Evolutionary conservation across 164 flowering plant species (phyloP), one percentile per base, ranked within the genome.

Genomic region (Chimonanthus praecox): DNA sequence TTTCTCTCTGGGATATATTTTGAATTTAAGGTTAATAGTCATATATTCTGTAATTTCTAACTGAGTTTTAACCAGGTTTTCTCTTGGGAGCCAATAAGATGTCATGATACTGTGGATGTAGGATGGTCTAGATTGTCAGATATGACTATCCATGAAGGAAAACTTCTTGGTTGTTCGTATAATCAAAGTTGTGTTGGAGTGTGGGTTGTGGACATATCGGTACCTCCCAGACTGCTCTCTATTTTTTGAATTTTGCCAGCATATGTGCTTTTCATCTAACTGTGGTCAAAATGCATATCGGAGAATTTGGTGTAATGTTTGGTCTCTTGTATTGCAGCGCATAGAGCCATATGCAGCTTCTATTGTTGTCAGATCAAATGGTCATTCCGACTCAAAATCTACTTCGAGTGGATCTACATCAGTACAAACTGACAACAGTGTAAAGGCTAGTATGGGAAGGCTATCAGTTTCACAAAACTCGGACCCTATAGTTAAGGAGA

Each of bases 181-280:
- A 93, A 96, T 83, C 99, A 96, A 83, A 94, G 97, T 79, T 96
- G 98, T 84, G 99, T 96, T 73, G 99, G 98, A 70, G 94, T 96
- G 11, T 96, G 99, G 99, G 99, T 96, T 69, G 98, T 90, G 54
- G 99, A 96, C 82, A 86, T 92, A 77, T 87, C 92, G 92, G 99
- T 95, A 91, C 63, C 62, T 49, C 64, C 65, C 74, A 11, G 46
- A 72, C 65, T 71, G 66, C 65, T 47, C n/a, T 60, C n/a, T 64
- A 58, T 50, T 49, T 46, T 45, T 13, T 72, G 68, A 49, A 61
- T 61, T 62, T 72, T 72, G 21, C 48, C 20, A 4, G 15, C 8
- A 21, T 5, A 6, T 33, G 7, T 62, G 46, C 43, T 54, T 63
- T 64, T 47, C 47, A 18, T 47, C 47, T 4, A 8, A 49, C 49